Evolutionary conservation across 2,329 filamentous ascomycete species (phyloP).

Genomic region (Alternaria brassicicola): DNA sequence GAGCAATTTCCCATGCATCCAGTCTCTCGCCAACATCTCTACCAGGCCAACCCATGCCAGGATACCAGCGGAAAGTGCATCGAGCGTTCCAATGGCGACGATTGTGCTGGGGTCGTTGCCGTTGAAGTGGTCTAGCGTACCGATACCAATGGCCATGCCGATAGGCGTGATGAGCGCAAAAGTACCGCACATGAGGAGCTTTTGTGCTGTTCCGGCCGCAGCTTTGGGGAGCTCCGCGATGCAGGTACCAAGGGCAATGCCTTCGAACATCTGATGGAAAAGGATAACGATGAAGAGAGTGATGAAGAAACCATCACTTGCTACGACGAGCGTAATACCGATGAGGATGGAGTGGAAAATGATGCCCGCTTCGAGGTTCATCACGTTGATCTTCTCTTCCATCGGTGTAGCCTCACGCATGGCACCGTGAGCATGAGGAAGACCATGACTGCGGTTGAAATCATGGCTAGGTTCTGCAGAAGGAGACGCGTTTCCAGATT

Average conservation of each 20-base stretch:
- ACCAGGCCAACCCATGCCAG: conserved; percentile 80
- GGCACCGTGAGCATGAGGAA: conserved; percentile 29
- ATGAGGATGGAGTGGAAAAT: conserved; percentile 76
- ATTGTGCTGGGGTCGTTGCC: conserved; percentile 73
- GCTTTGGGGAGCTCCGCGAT: conserved; percentile 65
- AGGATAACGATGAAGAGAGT: conserved; percentile 68
- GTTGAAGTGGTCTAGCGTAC: conserved; percentile 72
- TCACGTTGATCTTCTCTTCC: conserved; percentile 63
- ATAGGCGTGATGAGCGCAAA: conserved; percentile 77
- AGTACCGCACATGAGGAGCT: conserved; percentile 65
- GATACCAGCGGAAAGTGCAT: conserved; percentile 76
- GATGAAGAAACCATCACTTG: conserved; percentile 58
- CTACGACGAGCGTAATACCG: conserved; percentile 64
- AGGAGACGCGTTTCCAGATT: conserved; percentile 17
- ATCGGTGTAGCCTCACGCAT: conserved; percentile 26
- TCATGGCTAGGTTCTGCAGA: conserved; percentile 21
- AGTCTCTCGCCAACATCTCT: conserved; percentile 80
- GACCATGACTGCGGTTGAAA: conserved; percentile 20
- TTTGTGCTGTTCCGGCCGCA: conserved; percentile 50
- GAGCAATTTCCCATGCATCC: conserved; percentile 62
- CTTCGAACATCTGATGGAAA: conserved; percentile 81
- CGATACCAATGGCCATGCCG: conserved; percentile 81
- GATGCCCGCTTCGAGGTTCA: conserved; percentile 74
- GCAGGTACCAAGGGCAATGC: conserved; percentile 72
- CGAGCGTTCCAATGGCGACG: conserved; percentile 73